Evolutionary conservation across 306 rosid genomes (phyloP), one percentile per base, ranked within the genome.

Genomic region (Sechiopsis laciniata): DNA sequence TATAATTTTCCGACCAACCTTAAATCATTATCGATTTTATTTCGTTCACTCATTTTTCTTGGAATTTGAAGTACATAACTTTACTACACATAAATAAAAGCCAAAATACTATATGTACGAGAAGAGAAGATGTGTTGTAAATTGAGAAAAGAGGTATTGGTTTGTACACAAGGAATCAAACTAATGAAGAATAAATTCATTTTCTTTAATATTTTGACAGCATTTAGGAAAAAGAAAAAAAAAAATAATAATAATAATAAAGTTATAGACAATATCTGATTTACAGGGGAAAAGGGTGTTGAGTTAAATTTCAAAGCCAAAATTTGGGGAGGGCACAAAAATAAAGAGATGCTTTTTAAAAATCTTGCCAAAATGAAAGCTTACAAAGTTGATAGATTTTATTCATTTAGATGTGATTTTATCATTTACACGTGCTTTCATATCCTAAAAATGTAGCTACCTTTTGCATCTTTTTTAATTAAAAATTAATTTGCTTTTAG

Each of bases 391-490:
- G 2, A 0, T 16, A 64, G 71, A 64, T 64, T 64, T 64, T 40
- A 64, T 64, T 64, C 71, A 64, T 17, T 64, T 64, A n/a, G 9
- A 64, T 64, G 24, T 26, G 71, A 64, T 40, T 64, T 64, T 64
- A n/a, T 53, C 51, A 40, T 64, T 64, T 64, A 64, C 53, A 40
- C 29, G n/a, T 64, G 24, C n/a, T 61, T 61, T 29, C 67, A 32
- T 32, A 7, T 62, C 7, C 68, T 62, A 32, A 9, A 14, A 0
- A 63, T 35, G 29, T 55, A 55, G 13, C 7, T 12, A 22, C 29
- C 24, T 20, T 55, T 55, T 54, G 8, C 0, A 16, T 15, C 20
- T 54, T 16, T 54, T 54, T 54, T 16, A 2, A 7, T 37, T 37
- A 54, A 54, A 53, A 53, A 16, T 4, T 16, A 6, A 16, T 15